phyloP scores from a whole-genome alignment of 352 stramenopile genomes.

The Thraustochytrium sp. region DNA sequence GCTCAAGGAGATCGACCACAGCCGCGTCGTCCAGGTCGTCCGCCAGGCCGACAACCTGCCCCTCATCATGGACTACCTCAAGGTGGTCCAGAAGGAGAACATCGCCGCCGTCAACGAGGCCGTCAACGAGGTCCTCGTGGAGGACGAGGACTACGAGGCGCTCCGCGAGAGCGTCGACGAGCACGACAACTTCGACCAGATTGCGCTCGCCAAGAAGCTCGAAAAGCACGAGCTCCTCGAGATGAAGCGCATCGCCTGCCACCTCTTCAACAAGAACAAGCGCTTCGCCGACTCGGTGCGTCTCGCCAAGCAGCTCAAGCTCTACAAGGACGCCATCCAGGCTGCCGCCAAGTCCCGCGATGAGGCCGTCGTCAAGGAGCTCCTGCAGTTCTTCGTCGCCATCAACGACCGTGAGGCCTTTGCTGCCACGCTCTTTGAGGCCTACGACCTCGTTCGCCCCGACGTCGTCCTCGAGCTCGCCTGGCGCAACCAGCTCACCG shows the following conservation, averaged over 20 bases:
- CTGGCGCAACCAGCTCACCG: constrained; percentile 96
- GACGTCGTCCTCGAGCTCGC: constrained; percentile 97
- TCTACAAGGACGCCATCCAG: constrained; percentile 99
- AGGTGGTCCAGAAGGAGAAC: constrained; percentile 88
- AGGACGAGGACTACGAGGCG: constrained; percentile 96
- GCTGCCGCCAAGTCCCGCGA: constrained; percentile 92
- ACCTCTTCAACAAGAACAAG: constrained; percentile 99
- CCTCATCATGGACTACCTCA: constrained; percentile 94
- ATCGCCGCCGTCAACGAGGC: constrained; percentile 97
- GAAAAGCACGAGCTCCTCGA: constrained; percentile 98
- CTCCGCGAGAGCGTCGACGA: constrained; percentile 94
- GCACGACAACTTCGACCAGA: constrained; percentile 99
- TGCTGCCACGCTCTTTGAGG: constrained; percentile 95
- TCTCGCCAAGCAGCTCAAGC: constrained; percentile 98
- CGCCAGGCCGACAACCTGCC: constrained; percentile 87
- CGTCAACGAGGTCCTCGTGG: constrained; percentile 91
- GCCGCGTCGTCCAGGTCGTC: constrained; percentile 95
- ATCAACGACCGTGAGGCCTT: constrained; percentile 98
- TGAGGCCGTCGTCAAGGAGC: constrained; percentile 88
- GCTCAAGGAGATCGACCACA: constrained; percentile 95
- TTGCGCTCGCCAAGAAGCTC: constrained; percentile 94
- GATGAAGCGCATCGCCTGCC: constrained; percentile 97
- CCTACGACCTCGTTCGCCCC: constrained; percentile 90
- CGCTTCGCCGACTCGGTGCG: constrained; percentile 94
- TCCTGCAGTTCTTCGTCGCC: constrained; percentile 98